Evolutionary conservation across 108 stramenopile species (phyloP), one percentile per base, ranked within the genome.

Genomic region (Cyclotella distinguenda): DNA sequence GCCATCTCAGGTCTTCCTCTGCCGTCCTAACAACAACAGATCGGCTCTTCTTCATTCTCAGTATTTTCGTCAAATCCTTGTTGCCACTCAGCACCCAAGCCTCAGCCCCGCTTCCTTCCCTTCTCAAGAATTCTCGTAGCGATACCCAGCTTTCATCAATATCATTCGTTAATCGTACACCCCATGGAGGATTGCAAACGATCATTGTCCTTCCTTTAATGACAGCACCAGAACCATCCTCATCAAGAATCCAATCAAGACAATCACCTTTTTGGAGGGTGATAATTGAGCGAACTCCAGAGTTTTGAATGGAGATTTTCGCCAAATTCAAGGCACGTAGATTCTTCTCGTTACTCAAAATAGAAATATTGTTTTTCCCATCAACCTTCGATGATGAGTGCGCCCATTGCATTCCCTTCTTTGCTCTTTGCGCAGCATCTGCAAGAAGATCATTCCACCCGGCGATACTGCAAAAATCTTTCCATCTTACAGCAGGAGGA

Each of bases 131-230:
- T 31, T 74, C 60, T 38, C 84, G 32, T 31, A 93, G 56, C 12
- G 80, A 78, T 34, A 88, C 85, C 91, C 91, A 93, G 50, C 84
- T 81, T 21, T 82, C 80, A 39, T 84, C 73, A 64, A 86, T 82
- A 54, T 88, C 88, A 26, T 89, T 82, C 3, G 79, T 82, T 28
- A 92, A 52, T 16, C 91, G 74, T 11, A 86, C 64, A 12, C 88
- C 88, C 91, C 91, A 93, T 6, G 91, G 91, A 4, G 91, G 91
- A 76, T 93, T 93, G 28, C 82, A 84, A 12, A 86, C 86, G 50
- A 81, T 64, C 4, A 81, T 78, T 2, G 66, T 81, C 33, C 77
- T 44, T 11, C 72, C 72, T 15, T 35, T 60, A 34, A 58, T 44
- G 9, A 72, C 65, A 16, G 47, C 34, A n/a, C 58, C 35, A 25